Evolutionary conservation across 2,329 filamentous ascomycete genomes (phyloP).

Genomic region (Dothideomycetes sp.): DNA sequence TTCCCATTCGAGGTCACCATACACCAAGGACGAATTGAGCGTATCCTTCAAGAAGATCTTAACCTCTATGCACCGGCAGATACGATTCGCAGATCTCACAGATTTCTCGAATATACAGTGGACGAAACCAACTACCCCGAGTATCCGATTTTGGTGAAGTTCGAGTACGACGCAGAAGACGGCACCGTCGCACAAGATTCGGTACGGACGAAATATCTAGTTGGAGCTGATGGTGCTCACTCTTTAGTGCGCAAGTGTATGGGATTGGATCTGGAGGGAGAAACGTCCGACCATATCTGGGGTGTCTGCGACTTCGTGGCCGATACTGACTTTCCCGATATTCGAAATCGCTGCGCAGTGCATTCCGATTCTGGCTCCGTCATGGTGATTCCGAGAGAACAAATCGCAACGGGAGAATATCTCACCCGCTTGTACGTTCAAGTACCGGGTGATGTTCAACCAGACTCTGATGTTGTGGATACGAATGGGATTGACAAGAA

Average conservation of each 20-base stretch:
- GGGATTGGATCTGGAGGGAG: slow-evolving; percentile 23
- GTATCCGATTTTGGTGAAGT: slow-evolving; percentile 3
- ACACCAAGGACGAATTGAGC: slow-evolving; percentile 30
- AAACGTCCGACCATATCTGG: slow-evolving; percentile 24
- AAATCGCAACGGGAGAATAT: slow-evolving; percentile 21
- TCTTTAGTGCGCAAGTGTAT: slow-evolving; percentile 19
- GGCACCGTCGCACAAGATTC: slow-evolving; percentile 17
- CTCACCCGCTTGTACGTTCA: slow-evolving; percentile 57
- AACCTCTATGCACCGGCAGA: not conserved
- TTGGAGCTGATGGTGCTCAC: slow-evolving; percentile 24
- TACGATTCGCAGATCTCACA: slow-evolving; percentile 5
- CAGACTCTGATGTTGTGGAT: slow-evolving; percentile 11
- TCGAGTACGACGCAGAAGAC: slow-evolving; percentile 1
- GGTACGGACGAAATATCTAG: slow-evolving; percentile 21
- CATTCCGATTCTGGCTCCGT: slow-evolving; percentile 46
- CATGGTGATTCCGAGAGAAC: slow-evolving; percentile 56
- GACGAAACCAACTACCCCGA: slow-evolving; percentile 3
- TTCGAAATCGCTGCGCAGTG: slow-evolving; percentile 47
- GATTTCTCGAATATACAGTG: slow-evolving; percentile 1
- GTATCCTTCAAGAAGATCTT: slow-evolving; percentile 4
- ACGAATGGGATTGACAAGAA: slow-evolving; percentile 26
- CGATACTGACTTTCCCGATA: slow-evolving; percentile 34
- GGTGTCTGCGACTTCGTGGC: slow-evolving; percentile 24
- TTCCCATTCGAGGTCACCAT: slow-evolving; percentile 20
- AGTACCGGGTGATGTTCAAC: slow-evolving; percentile 32